Base-by-base conservation (phyloP, 768 basidiomycete genomes). In the Tubosaeta sp. region DNA sequence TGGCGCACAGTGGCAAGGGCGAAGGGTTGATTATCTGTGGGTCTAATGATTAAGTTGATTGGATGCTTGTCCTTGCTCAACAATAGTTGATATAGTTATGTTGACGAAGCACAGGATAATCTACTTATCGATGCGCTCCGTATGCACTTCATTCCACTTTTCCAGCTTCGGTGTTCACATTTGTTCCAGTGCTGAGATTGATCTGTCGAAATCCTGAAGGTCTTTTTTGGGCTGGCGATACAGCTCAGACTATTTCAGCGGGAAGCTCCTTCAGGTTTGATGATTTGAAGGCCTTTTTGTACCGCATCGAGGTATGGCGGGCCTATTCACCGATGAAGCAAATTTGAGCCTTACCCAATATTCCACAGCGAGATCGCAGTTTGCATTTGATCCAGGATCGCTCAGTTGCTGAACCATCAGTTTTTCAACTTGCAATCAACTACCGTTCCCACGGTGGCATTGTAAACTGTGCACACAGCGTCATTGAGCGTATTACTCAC, bases 141-240 rank as follows among this genome's bases (percentile, higher is more conserved):
- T 87, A 63, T 32, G 76, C 61, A 12, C 34, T 25, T 16, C 27
- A 2, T 12, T 27, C 12, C 7, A 1, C 10, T 24, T 29, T 30
- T n/a, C n/a, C n/a, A n/a, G 1, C 10, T 41, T 10, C 38, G 25
- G 32, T 36, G 16, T 30, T 65, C 14, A 68, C 18, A 1, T 46
- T 10, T 24, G 2, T 10, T 27, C 19, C 49, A 88, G 87, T 89
- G 4, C 63, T 89, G 32, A 70, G 85, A 27, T 69, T 72, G 0
- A 61, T 89, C n/a, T 87, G 84, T 55, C 65, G 66, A 12, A 87
- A 87, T 58, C 75, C 79, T 0, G 71, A 85, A 48, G 86, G 87
- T 0, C 64, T 87, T 16, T 84, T 89, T 55, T 88, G 85, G 84
- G 87, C 86, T 1, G 87, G 88, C 0, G 87, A 90, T 60, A 89